Conservation (phyloP, 306 rosid species). For the Cucurbita ficifolia region DNA sequence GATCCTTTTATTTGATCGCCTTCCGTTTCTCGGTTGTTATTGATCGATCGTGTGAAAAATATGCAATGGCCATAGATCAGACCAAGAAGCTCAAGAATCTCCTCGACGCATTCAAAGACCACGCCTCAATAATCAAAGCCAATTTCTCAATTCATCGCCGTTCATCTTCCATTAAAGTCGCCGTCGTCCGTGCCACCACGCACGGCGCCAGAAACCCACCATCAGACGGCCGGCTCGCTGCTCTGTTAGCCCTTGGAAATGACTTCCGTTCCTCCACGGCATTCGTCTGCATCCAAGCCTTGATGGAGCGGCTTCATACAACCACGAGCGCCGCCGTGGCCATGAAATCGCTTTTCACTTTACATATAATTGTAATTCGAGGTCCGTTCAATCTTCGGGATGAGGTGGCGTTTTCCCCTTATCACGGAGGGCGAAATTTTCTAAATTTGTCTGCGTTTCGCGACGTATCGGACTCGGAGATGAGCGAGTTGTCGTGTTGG, state of each 20-base stretch:
- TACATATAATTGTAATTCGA: slow-evolving; percentile 30
- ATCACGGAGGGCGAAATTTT: slow-evolving; percentile 50
- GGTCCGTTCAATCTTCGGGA: slow-evolving; percentile 44
- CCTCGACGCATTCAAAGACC: slow-evolving; percentile 46
- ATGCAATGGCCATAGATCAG: slow-evolving; percentile 18
- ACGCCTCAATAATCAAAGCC: slow-evolving; percentile 47
- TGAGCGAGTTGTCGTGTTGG: slow-evolving; percentile 43
- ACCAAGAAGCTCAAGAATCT: slow-evolving; percentile 23
- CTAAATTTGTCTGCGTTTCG: slow-evolving; percentile 50
- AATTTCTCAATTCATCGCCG: slow-evolving; percentile 31
- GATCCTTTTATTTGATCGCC: neutral
- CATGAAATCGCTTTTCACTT: slow-evolving; percentile 60
- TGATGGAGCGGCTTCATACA: slow-evolving; percentile 61
- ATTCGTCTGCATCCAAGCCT: slow-evolving; percentile 33
- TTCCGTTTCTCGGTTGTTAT: neutral
- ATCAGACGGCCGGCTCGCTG: slow-evolving; percentile 27
- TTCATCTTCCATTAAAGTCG: slow-evolving; percentile 25
- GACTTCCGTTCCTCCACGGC: slow-evolving; percentile 22
- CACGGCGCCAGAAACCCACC: slow-evolving; percentile 38
- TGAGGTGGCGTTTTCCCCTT: slow-evolving; percentile 37
- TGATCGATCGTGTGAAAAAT: neutral
- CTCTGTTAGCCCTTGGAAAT: slow-evolving; percentile 26
- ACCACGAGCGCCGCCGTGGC: slow-evolving; percentile 55
- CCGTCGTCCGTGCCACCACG: slow-evolving; percentile 68
- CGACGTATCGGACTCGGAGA: slow-evolving; percentile 32